Base-by-base conservation (phyloP, 345 rosid species). In the Kandelia obovata region DNA sequence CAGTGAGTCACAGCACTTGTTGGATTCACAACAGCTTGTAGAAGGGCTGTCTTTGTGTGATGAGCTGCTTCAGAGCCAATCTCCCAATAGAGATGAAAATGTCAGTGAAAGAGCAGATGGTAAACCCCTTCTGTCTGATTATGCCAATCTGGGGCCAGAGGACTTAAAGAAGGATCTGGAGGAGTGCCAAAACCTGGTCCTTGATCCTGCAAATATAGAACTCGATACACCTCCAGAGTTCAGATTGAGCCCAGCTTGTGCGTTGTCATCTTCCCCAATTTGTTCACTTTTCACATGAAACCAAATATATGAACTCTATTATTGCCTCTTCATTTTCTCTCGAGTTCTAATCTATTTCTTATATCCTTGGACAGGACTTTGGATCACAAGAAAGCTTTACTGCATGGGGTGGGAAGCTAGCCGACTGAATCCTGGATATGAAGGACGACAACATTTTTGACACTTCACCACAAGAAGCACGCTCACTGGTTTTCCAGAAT, bases 211-310 rank as follows among this genome's bases (percentile, higher is more conserved):
- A 16, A 82, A 88, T 78, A 83, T 89, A 72, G 97, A 94, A 55
- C 89, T 86, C 0, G 96, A 95, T 72, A 95, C 97, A 58, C 96
- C 93, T 71, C 91, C 98, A 7, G 99, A 95, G 39, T 91, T 89
- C 77, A 86, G 91, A 62, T 85, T 92, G 61, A 95, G 99, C 84
- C 84, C 96, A 91, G 75, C 95, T 95, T 77, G 97, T 95, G 87
- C 62, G 84, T 80, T 53, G 7, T 64, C 23, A 20, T 53, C 53
- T 11, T 11, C 43, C 3, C 15, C 21, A n/a, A 31, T 64, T 53
- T 16, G 8, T 43, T 46, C 15, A 27, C 25, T 7, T n/a, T 53
- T 58, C 13, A 3, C 28, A 21, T 4, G 49, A 53, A 13, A 10
- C 19, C 32, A 5, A 9, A 35, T 49, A 63, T 13, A 6, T 53